Percentiles rank a stretch among this genome's conserved stretches.
phyloP scores from a whole-genome alignment of 768 basidiomycete genomes.

The Leccinum pellstonianum region DNA sequence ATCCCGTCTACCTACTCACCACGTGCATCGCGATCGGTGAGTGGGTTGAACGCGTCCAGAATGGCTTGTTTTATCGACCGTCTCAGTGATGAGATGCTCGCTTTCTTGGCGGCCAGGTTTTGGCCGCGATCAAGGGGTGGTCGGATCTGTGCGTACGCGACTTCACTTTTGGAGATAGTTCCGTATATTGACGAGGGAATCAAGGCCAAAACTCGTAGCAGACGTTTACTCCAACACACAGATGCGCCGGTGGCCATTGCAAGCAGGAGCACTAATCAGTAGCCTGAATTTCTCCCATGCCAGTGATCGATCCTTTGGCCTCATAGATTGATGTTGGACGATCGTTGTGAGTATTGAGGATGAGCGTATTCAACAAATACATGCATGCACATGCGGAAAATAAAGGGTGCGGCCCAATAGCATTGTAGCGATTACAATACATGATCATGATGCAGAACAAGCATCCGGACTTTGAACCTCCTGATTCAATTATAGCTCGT shows the following conservation, averaged over 20 bases:
- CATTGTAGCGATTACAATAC: background rate
- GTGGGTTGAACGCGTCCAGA: background rate
- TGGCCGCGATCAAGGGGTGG: background rate
- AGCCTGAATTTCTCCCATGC: too few relatives aligned
- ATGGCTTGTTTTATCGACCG: background rate
- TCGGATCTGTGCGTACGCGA: background rate
- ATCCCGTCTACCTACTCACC: background rate
- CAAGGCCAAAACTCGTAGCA: background rate
- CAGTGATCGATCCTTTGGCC: background rate
- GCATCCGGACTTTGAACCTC: background rate
- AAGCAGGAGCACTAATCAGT: background rate
- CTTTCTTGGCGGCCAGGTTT: background rate
- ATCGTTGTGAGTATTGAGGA: too few relatives aligned
- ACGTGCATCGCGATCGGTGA: conserved; percentile 4
- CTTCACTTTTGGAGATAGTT: background rate
- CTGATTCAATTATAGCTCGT: too few relatives aligned
- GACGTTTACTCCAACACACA: background rate
- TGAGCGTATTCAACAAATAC: too few relatives aligned
- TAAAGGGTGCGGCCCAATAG: background rate
- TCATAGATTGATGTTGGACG: background rate
- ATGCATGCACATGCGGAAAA: too few relatives aligned
- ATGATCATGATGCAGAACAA: too few relatives aligned
- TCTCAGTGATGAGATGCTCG: background rate
- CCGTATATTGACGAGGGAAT: background rate
- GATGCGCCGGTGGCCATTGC: background rate